Base-by-base conservation (phyloP, 345 rosid species). In the Pelargonium nanum region DNA sequence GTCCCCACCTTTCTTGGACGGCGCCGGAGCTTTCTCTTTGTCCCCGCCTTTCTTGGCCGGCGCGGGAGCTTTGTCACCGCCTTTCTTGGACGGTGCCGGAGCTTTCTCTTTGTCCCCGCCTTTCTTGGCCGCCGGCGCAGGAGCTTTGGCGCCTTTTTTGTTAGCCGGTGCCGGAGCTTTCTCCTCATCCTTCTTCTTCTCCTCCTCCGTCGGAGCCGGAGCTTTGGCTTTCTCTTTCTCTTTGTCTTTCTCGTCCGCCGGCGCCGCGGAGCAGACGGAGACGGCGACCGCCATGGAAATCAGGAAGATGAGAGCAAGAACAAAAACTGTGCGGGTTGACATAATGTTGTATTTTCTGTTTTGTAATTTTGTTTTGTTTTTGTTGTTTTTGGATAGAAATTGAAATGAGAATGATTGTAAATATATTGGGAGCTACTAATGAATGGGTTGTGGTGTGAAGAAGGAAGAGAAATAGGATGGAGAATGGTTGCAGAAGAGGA, bases 251-350 rank as follows among this genome's bases (percentile, higher is more conserved):
- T n/a, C n/a, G 56, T 56, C 22, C 2, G 48, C 45, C 12, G 58
- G 50, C 20, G 63, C 69, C 20, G 54, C 16, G 7, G 70, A 65
- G n/a, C 60, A 60, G 40, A 67, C 64, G 12, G 55, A 53, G 17
- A 55, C 63, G 48, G 28, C 65, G 16, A 34, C 60, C 1, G 60
- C 65, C 61, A 26, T n/a, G n/a, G n/a, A n/a, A n/a, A n/a, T n/a
- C 65, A 23, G 12, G 30, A 55, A 12, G 19, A 54, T 63, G 20
- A 67, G 32, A 52, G 65, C 65, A 16, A 60, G 48, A n/a, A 60
- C 65, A 24, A 67, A 40, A 3, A 67, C n/a, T n/a, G n/a, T n/a
- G n/a, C 32, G 2, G 62, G 40, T 58, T 22, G 50, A 57, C 62
- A 32, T 10, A n/a, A n/a, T n/a, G 62, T 62, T 66, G 56, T 68